Base-by-base conservation (phyloP, 768 basidiomycete species). In the Tulasnella sp. region DNA sequence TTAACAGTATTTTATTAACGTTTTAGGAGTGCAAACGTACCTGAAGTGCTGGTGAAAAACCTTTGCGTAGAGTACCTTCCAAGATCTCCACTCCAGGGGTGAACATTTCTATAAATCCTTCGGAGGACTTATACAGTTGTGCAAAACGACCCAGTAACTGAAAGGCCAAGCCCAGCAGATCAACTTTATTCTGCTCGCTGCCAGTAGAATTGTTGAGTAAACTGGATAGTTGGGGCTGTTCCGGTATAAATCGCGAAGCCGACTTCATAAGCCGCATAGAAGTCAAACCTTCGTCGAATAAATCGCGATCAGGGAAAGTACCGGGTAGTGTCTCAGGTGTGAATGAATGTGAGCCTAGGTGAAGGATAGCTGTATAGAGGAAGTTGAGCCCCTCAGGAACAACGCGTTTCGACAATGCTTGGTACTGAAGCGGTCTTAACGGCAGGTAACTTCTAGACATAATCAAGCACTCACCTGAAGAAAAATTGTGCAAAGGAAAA, bases 371-470 rank as follows among this genome's bases (percentile, higher is more conserved):
- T 56, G 82, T 82, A 31, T 79, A 64, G 37, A 85, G 60, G 65
- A 98, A 95, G 63, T 84, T 92, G 49, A 88, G 61, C 5, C 77
- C 84, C 65, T 99, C 95, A 0, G 95, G 95, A 3, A 92, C 77
- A 24, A 91, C 67, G 16, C 92, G 79, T 59, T 87, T 88, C 2
- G 90, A 92, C 24, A 86, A 65, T 33, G 65, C 62, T 67, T 98
- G 93, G 60, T 81, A 98, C 66, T 96, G 79, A 29, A 81, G 64
- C 3, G 2, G 47, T 8, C 37, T 39, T n/a, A 5, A 54, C 27
- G 32, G 7, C 45, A 15, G 1, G 1, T 32, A 50, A 53, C 5
- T 2, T 24, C 39, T 12, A 50, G 19, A 22, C 6, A 16, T 34
- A 20, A 32, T 22, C 6, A 37, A 16, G 9, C 33, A 57, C 65